Conservation (phyloP, 2,329 filamentous ascomycete species). For the Cladorrhinum sp. region DNA sequence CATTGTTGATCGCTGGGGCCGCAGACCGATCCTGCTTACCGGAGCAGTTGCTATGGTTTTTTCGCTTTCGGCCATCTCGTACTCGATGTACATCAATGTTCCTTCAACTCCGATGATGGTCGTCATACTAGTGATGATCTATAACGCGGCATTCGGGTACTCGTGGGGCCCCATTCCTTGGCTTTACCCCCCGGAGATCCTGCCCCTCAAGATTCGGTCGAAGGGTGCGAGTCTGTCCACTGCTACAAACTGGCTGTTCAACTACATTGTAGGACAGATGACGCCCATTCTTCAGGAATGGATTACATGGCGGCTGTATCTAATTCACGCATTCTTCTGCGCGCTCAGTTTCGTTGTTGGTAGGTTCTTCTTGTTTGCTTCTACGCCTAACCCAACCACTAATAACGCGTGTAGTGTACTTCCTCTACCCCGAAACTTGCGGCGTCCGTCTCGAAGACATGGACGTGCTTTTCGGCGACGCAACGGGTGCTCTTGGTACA, state of each 20-base stretch:
- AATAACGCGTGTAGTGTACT: constrained; percentile 66
- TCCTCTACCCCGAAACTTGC: constrained; percentile 95
- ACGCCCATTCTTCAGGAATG: constrained; percentile 88
- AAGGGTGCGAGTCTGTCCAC: constrained; percentile 97
- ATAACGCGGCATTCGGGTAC: constrained; percentile 95
- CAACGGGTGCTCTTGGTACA: constrained; percentile 75
- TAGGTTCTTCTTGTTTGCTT: constrained; percentile 48
- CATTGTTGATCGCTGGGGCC: constrained; percentile 87
- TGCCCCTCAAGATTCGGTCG: constrained; percentile 92
- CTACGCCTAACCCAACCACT: constrained; percentile 18
- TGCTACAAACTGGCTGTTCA: constrained; percentile 96
- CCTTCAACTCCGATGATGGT: constrained; percentile 75
- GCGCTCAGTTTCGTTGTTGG: constrained; percentile 92
- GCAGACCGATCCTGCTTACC: constrained; percentile 82
- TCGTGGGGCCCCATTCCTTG: constrained; percentile 96
- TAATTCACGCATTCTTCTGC: constrained; percentile 96
- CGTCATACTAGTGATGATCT: constrained; percentile 94
- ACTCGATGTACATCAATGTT: constrained; percentile 90
- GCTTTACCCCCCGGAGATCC: constrained; percentile 97
- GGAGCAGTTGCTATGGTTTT: constrained; percentile 88
- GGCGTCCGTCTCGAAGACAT: constrained; percentile 95
- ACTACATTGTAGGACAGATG: constrained; percentile 94
- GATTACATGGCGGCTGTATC: constrained; percentile 91
- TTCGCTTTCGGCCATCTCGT: constrained; percentile 84
- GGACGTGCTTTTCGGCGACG: constrained; percentile 91